A percentile compares a stretch with the other conserved stretches of the same genome.
phyloP scores from a whole-genome alignment of 1,284 basidiomycete species.

The Inonotus hispidus region DNA sequence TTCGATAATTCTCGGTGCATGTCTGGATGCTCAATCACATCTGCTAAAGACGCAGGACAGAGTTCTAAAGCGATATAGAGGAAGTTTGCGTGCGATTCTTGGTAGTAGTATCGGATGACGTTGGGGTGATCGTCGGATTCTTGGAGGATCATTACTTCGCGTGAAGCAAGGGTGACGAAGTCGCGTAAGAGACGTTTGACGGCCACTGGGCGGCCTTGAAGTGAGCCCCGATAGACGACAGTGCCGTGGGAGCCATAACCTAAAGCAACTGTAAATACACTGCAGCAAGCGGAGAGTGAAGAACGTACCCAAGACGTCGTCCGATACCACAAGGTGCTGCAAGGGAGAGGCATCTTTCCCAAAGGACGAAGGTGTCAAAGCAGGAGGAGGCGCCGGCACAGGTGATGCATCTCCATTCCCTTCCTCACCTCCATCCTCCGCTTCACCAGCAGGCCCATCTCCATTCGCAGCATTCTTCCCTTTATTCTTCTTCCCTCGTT shows the following conservation, averaged over 20 bases:
- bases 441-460: conserved; percentile 24
- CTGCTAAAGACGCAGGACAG: conserved; percentile 91
- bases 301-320: conserved; percentile 67
- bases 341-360: conserved; percentile 26
- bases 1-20: conserved; percentile 63
- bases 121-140: conserved; percentile 98
- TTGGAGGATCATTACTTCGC: conserved; percentile 92
- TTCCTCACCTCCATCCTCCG: conserved; percentile 22
- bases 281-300: background rate
- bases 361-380: conserved; percentile 27
- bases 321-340: conserved; percentile 58
- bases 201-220: conserved; percentile 94
- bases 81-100: conserved; percentile 90
- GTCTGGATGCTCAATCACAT: conserved; percentile 83
- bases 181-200: conserved; percentile 95
- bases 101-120: conserved; percentile 97
- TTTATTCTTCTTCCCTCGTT: conserved; percentile 44
- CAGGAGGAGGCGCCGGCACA: conserved; percentile 26
- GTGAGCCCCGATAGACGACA: conserved; percentile 88
- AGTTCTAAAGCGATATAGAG: conserved; percentile 97
- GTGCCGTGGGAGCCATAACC: conserved; percentile 97
- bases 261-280: conserved; percentile 29
- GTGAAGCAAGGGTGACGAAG: conserved; percentile 91
- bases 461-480: conserved; percentile 25
- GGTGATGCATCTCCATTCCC: conserved; percentile 17